Evolutionary conservation across 441 rosid species (phyloP).

Genomic region (Euphorbia schlechtendalii): DNA sequence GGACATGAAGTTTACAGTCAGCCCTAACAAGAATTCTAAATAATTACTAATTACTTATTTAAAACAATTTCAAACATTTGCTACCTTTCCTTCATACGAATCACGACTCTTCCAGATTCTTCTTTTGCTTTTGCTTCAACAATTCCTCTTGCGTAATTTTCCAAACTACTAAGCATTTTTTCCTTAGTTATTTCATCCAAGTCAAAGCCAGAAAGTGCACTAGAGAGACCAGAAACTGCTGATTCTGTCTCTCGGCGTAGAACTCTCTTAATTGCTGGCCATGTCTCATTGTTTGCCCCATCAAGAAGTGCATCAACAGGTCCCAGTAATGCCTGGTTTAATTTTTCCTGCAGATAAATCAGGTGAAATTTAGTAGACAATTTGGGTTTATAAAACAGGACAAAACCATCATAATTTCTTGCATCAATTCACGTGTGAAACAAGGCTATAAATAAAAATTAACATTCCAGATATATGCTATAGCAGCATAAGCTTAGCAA

Average conservation of each 20-base stretch:
- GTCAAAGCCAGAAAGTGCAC: constrained; percentile 72
- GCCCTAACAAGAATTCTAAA: constrained; percentile 5
- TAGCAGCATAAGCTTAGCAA: not conserved
- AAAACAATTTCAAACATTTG: constrained; percentile 17
- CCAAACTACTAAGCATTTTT: constrained; percentile 52
- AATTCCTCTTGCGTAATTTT: constrained; percentile 59
- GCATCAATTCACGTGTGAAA: too few species aligned
- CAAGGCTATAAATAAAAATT: constrained; percentile 1
- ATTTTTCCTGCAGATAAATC: constrained; percentile 73
- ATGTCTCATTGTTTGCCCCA: constrained; percentile 79
- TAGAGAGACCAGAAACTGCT: constrained; percentile 62
- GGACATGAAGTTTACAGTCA: constrained; percentile 19
- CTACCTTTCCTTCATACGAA: constrained; percentile 93
- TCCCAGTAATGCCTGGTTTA: constrained; percentile 65
- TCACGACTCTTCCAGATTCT: constrained; percentile 84
- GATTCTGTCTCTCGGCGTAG: constrained; percentile 59
- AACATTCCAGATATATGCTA: not conserved
- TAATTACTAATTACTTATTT: constrained; percentile 13
- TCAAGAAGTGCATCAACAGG: constrained; percentile 95
- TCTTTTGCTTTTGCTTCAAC: constrained; percentile 91
- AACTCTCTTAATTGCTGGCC: constrained; percentile 87
- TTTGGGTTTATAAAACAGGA: not conserved
- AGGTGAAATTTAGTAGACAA: constrained; percentile 1
- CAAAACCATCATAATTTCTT: too few species aligned
- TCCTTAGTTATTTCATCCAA: constrained; percentile 60